A percentile compares a stretch with the other conserved stretches of the same genome.
phyloP scores from a whole-genome alignment of 2,329 filamentous ascomycete species.

The Cryphonectria carpinicola region DNA sequence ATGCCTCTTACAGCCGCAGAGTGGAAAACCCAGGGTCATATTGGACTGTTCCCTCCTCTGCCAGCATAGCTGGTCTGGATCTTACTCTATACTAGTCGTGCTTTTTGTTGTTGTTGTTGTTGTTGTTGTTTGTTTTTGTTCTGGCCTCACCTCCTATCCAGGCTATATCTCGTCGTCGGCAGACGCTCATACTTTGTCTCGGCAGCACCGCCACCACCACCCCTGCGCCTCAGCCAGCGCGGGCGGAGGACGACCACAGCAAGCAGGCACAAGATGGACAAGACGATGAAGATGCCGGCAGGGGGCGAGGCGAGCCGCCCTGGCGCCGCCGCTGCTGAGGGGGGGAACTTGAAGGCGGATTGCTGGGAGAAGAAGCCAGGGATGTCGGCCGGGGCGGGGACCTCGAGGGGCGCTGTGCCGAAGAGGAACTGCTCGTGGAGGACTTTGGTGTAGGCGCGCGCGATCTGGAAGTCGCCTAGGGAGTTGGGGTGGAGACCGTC shows the following conservation, averaged over 20 bases:
- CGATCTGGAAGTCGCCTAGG: slow-evolving; percentile 47
- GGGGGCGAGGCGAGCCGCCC: neutral
- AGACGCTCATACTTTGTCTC: slow-evolving; percentile 11
- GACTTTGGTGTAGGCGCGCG: slow-evolving; percentile 42
- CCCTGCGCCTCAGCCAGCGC: slow-evolving; percentile 15
- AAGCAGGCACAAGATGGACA: slow-evolving; percentile 10
- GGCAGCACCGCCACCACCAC: neutral
- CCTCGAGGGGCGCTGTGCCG: slow-evolving; percentile 31
- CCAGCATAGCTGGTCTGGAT: too few species aligned
- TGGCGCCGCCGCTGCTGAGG: neutral
- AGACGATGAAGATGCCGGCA: slow-evolving; percentile 9
- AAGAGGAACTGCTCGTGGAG: slow-evolving; percentile 35
- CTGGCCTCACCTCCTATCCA: neutral
- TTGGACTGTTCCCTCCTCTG: too few species aligned
- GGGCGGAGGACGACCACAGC: slow-evolving; percentile 14
- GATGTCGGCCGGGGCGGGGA: slow-evolving; percentile 30
- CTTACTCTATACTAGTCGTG: too few species aligned
- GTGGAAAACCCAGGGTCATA: neutral
- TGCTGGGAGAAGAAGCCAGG: neutral
- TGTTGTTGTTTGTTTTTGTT: neutral
- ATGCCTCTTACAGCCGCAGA: too few species aligned
- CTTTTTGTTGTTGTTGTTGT: too few species aligned
- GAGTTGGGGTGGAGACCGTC: slow-evolving; percentile 49
- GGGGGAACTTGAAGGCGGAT: neutral
- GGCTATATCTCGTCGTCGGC: neutral